Conservation (phyloP, 768 basidiomycete species). For the Clavulina sp. region DNA sequence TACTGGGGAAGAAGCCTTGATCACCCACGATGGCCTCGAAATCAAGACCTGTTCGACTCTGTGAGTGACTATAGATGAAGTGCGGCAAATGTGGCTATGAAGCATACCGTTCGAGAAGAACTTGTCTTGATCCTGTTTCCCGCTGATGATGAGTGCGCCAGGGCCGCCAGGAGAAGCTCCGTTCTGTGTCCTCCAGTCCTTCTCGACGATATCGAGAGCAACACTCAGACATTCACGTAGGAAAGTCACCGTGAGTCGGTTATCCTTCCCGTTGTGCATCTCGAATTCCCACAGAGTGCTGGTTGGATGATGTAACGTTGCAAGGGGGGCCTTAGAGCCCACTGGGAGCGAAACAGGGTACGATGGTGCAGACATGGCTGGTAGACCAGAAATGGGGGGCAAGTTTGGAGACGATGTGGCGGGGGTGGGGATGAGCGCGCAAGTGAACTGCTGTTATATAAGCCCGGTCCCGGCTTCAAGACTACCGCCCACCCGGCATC, state of each 20-base stretch:
- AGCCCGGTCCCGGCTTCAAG: no score
- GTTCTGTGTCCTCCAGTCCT: slow-evolving; percentile 44
- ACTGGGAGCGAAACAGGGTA: background rate
- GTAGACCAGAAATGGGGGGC: no score
- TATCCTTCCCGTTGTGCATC: slow-evolving; percentile 62
- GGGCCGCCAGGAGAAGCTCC: slow-evolving; percentile 21
- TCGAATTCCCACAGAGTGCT: slow-evolving; percentile 52
- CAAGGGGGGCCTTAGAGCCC: slow-evolving; percentile 1
- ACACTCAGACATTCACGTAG: slow-evolving; percentile 45
- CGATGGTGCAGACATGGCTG: no score
- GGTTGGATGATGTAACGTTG: slow-evolving; percentile 2
- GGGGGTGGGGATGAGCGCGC: no score
- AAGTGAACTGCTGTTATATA: no score
- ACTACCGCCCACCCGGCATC: no score
- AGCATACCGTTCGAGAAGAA: slow-evolving; percentile 70
- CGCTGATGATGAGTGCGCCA: slow-evolving; percentile 63
- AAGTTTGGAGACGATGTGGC: no score
- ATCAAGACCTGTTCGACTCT: background rate
- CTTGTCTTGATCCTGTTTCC: slow-evolving; percentile 58
- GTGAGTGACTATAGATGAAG: background rate
- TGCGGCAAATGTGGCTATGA: background rate
- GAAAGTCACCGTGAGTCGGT: slow-evolving; percentile 41
- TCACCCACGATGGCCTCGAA: slow-evolving; percentile 25
- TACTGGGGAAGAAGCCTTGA: slow-evolving; percentile 14
- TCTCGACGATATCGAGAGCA: slow-evolving; percentile 55